A percentile compares a stretch with the other conserved stretches of the same genome.
phyloP scores from a whole-genome alignment of 495 filamentous ascomycete genomes.

The Paragyromitra xinjiangensis region DNA sequence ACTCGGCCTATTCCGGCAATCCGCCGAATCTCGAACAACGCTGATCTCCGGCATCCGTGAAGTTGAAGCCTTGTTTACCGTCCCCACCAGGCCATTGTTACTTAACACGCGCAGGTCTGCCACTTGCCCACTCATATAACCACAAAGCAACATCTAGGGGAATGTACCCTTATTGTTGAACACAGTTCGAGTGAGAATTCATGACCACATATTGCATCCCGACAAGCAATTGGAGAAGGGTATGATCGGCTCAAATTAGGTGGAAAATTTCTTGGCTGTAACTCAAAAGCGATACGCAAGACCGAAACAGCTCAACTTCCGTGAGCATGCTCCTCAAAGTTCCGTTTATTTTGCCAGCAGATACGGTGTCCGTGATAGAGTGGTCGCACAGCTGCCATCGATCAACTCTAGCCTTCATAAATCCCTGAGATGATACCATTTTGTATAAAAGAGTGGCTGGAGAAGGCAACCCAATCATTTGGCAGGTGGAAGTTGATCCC shows the following conservation, averaged over 20 bases:
- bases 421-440: neutral
- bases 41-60: constrained; percentile 31
- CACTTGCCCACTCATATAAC: neutral
- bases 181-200: constrained; percentile 24
- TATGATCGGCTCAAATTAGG: neutral
- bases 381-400: neutral
- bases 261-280: neutral
- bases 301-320: neutral
- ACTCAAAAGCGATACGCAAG: neutral
- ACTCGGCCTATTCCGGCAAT: constrained; percentile 30
- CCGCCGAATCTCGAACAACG: neutral
- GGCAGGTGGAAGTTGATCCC: neutral
- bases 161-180: neutral
- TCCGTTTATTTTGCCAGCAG: too few relatives aligned
- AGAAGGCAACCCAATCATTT: neutral
- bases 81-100: neutral
- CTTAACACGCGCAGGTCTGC: neutral
- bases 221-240: neutral
- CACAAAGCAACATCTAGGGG: neutral
- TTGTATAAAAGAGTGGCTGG: neutral
- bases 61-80: neutral
- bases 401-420: neutral
- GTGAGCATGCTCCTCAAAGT: neutral
- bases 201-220: neutral
- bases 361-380: neutral